These are phyloP conservation scores for Lyophyllum shimeji DNA, from an alignment of 768 basidiomycete species.

Conservation along the genomic window DNA sequence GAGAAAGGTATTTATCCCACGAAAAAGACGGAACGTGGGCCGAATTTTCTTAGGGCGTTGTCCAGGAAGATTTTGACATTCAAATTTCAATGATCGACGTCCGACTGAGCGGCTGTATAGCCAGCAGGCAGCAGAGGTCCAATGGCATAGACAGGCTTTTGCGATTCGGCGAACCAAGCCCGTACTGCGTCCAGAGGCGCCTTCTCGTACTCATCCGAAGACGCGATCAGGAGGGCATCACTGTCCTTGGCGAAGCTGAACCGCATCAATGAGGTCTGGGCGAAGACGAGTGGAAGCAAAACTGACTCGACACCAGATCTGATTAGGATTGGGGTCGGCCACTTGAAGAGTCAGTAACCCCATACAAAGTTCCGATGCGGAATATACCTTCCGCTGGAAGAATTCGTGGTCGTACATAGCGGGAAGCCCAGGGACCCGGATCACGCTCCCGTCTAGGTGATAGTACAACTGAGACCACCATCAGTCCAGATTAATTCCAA, in stretches of 20 bases:
- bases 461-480: slow-evolving; percentile 13
- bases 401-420: slow-evolving; percentile 23
- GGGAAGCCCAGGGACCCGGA: slow-evolving; percentile 21
- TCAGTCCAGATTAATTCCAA: background rate
- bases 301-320: slow-evolving; percentile 4
- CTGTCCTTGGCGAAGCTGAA: slow-evolving; percentile 3
- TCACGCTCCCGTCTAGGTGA: slow-evolving; percentile 16
- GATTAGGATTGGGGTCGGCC: background rate
- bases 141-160: slow-evolving; percentile 15
- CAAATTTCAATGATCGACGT: background rate
- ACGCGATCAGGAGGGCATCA: slow-evolving; percentile 15
- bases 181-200: slow-evolving; percentile 11
- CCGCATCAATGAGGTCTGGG: background rate
- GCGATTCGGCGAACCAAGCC: slow-evolving; percentile 10
- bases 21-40: slow-evolving; percentile 19
- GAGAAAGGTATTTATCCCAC: slow-evolving; percentile 12
- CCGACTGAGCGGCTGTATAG: background rate
- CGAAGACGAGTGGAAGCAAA: background rate
- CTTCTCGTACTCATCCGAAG: slow-evolving; percentile 17
- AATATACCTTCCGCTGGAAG: slow-evolving; percentile 16
- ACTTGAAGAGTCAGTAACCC: background rate
- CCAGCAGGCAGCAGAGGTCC: slow-evolving; percentile 19
- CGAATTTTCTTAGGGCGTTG: slow-evolving; percentile 3
- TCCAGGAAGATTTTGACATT: slow-evolving; percentile 15
- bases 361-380: background rate